These are phyloP conservation scores for Macadamia tetraphylla DNA, from an alignment of 164 flowering plant genomes.

Conservation along the genomic window DNA sequence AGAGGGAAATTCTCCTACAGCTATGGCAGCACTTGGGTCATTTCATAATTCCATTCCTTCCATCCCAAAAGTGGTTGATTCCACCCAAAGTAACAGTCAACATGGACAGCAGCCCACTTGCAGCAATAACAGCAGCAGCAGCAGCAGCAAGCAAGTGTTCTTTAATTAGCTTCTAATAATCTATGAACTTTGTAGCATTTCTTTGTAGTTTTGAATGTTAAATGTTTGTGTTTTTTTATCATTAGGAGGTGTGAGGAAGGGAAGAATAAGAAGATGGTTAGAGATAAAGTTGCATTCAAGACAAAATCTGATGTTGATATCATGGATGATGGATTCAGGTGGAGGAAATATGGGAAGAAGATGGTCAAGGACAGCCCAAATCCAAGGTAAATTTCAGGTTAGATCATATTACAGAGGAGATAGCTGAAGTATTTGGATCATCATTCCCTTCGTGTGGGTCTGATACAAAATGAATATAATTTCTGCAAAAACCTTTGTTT, in stretches of 20 bases:
- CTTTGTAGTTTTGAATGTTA: not conserved
- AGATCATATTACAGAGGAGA: no score
- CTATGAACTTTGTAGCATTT: not conserved
- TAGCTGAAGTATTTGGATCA: no score
- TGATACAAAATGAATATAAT: not conserved
- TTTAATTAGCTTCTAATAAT: not conserved
- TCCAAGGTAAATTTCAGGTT: slow-evolving; percentile 35
- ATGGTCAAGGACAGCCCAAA: slow-evolving; percentile 56
- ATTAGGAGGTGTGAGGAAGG: slow-evolving; percentile 11
- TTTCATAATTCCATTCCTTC: slow-evolving; percentile 7
- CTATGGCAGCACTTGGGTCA: slow-evolving; percentile 5
- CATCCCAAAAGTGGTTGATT: slow-evolving; percentile 7
- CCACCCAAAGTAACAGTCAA: slow-evolving; percentile 14
- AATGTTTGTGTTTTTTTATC: not conserved
- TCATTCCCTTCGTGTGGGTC: not conserved
- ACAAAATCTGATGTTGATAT: slow-evolving; percentile 42
- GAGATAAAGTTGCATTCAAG: slow-evolving; percentile 39
- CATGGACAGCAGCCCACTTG: slow-evolving; percentile 3
- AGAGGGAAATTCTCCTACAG: slow-evolving; percentile 14
- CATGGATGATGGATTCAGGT: slow-evolving; percentile 50
- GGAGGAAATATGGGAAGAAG: slow-evolving; percentile 66
- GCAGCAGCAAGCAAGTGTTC: slow-evolving; percentile 7
- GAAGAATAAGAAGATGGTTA: slow-evolving; percentile 18
- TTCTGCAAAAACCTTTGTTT: not conserved
- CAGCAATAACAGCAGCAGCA: slow-evolving; percentile 1